A percentile compares a stretch with the other conserved stretches of the same genome.
Conservation (phyloP, 495 filamentous ascomycete genomes). For the Cercophora sp. region DNA sequence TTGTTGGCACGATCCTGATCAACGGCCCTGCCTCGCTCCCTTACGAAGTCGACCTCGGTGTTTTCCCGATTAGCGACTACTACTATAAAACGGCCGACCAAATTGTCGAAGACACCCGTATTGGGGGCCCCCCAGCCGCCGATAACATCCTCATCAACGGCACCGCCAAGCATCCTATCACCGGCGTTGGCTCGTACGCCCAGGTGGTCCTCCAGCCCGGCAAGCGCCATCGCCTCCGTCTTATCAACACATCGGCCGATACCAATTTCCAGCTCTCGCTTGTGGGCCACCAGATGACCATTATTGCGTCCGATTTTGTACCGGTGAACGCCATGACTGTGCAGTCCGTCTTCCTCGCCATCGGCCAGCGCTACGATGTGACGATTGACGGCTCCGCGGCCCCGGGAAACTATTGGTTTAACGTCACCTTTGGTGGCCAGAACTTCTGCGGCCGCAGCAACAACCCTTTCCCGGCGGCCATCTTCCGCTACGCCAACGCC, state of each 20-base stretch:
- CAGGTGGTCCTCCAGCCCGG: constrained; percentile 40
- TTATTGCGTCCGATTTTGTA: constrained; percentile 49
- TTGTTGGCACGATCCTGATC: constrained; percentile 53
- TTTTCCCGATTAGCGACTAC: constrained; percentile 44
- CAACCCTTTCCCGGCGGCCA: constrained; percentile 32
- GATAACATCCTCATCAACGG: constrained; percentile 46
- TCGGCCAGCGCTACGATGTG: constrained; percentile 69
- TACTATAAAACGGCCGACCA: constrained; percentile 40
- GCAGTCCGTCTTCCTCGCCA: constrained; percentile 49
- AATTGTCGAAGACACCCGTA: constrained; percentile 23
- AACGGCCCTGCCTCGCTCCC: constrained; percentile 52
- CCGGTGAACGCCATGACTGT: constrained; percentile 47
- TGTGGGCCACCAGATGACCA: constrained; percentile 43
- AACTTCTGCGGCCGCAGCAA: constrained; percentile 27
- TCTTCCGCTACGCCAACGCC: constrained; percentile 35
- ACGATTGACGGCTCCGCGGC: constrained; percentile 57
- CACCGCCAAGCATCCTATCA: constrained; percentile 39
- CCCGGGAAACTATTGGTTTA: constrained; percentile 59
- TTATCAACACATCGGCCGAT: constrained; percentile 55
- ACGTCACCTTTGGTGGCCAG: constrained; percentile 35
- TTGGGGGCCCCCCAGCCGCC: constrained; percentile 25
- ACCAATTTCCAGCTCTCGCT: constrained; percentile 41
- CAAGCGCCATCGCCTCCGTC: constrained; percentile 51
- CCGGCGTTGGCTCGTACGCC: constrained; percentile 31
- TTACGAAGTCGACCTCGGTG: constrained; percentile 60